Conservation (phyloP, 2,329 filamentous ascomycete genomes). For the Ceratocystis cubensis region DNA sequence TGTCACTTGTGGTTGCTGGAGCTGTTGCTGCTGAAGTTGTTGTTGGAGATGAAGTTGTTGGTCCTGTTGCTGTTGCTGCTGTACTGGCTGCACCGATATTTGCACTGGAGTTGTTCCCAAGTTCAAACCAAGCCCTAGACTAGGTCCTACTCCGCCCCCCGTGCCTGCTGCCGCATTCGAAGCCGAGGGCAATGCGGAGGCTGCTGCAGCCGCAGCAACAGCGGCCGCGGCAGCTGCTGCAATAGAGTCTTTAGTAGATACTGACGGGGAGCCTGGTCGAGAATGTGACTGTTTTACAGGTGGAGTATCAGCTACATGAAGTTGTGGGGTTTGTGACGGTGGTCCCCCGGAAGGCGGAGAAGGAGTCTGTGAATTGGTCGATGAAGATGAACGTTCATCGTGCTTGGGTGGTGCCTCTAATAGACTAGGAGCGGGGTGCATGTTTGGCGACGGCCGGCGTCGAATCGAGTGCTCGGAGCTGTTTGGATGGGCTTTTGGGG, state of each 20-base stretch:
- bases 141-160: background rate
- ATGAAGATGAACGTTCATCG: slow-evolving; percentile 23
- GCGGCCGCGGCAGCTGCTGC: background rate
- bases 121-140: background rate
- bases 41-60: background rate
- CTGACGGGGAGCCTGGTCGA: background rate
- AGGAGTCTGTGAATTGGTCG: slow-evolving; percentile 17
- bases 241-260: background rate
- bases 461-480: background rate
- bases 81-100: background rate
- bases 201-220: background rate
- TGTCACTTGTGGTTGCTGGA: background rate
- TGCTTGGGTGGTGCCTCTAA: slow-evolving; percentile 27
- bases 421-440: slow-evolving; percentile 33
- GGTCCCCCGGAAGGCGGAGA: slow-evolving; percentile 8
- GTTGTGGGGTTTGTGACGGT: slow-evolving; percentile 12
- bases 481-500: background rate
- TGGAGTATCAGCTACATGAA: slow-evolving; percentile 24
- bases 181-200: background rate
- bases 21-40: slow-evolving; percentile 10
- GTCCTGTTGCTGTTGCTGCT: background rate
- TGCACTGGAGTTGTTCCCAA: background rate
- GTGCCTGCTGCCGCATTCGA: background rate
- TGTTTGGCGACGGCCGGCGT: slow-evolving; percentile 22
- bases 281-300: slow-evolving; percentile 18